Percentiles rank a stretch among this genome's conserved stretches.
Evolutionary conservation across 257 asterid genomes (phyloP).

Genomic region (Henckelia pumila): DNA sequence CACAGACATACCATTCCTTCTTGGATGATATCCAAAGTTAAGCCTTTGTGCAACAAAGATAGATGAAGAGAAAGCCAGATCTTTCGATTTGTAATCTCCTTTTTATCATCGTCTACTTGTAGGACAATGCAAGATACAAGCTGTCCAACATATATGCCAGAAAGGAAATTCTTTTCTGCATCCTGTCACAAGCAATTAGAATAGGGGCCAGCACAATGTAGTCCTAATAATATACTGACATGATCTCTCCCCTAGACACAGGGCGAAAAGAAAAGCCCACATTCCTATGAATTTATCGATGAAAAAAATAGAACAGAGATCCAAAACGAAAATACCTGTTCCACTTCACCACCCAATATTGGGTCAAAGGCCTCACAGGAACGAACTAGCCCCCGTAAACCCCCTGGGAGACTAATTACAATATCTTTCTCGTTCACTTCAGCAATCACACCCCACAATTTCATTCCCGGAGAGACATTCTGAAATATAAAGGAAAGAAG

Average conservation of each 20-base stretch:
- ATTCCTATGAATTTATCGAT: neutral
- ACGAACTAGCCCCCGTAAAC: constrained; percentile 88
- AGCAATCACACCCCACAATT: constrained; percentile 92
- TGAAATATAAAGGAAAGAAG: constrained; percentile 35
- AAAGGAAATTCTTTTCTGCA: constrained; percentile 48
- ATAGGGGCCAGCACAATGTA: neutral
- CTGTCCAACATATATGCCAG: constrained; percentile 69
- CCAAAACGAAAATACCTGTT: constrained; percentile 37
- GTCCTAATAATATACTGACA: constrained; percentile 1
- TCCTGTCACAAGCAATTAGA: constrained; percentile 44
- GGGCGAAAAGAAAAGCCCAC: neutral
- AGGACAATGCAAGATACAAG: constrained; percentile 83
- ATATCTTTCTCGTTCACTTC: constrained; percentile 92
- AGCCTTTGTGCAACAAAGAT: constrained; percentile 65
- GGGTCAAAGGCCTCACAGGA: constrained; percentile 83
- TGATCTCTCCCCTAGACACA: neutral
- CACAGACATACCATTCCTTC: constrained; percentile 81
- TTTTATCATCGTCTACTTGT: constrained; percentile 77
- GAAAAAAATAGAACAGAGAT: neutral
- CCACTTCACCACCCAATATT: constrained; percentile 33
- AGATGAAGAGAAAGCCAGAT: constrained; percentile 94
- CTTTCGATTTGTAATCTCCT: constrained; percentile 72
- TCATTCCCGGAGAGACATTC: constrained; percentile 91
- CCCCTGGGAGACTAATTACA: constrained; percentile 90
- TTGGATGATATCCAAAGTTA: constrained; percentile 72